Evolutionary conservation across 768 basidiomycete genomes (phyloP), one percentile per base, ranked within the genome.

Genomic region (Panus rudis): DNA sequence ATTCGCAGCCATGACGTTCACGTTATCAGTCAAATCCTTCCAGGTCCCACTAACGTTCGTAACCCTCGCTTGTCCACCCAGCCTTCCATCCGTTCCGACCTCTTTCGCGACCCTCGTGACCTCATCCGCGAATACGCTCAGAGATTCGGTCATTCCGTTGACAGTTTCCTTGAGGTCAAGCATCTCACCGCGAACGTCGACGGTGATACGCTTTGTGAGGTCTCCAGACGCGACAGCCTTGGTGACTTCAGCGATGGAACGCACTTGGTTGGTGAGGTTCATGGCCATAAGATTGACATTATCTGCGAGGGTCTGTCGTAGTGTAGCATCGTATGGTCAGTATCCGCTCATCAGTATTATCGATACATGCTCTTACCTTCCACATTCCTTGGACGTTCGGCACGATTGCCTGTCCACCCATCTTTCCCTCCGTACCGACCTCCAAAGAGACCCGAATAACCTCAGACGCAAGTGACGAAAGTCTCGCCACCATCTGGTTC

Each of bases 21-120:
- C 92, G 62, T 90, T 92, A 58, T 93, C 90, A 38, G 92, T 93
- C 66, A 97, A 70, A 59, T 92, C 87, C 69, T 92, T 92, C 96
- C 96, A 98, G 0, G 91, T 94, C 38, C 96, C 96, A 46, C 90
- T 89, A 34, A 99, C 91, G 57, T 92, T 89, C 49, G 83, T 84
- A 27, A 98, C 96, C 42, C 83, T 75, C 1, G 93, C 96, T 55
- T 94, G 93, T 8, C 93, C 94, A 39, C 94, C 96, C 56, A 98
- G 71, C 52, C 82, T 76, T 25, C 94, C 96, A 60, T 98, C 96
- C 6, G 93, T 97, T 22, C 96, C 96, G 59, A 98, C 96, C 65
- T 98, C 92, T 51, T 90, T 77, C 3, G 93, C 96, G 23, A 98
- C 93, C 42, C 92, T 71, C 23, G 79, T 79, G 43, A 80, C 79